These are phyloP conservation scores for Yamadazyma kitorensis DNA, from an alignment of 805 yeast genomes.

Conservation along the genomic window DNA sequence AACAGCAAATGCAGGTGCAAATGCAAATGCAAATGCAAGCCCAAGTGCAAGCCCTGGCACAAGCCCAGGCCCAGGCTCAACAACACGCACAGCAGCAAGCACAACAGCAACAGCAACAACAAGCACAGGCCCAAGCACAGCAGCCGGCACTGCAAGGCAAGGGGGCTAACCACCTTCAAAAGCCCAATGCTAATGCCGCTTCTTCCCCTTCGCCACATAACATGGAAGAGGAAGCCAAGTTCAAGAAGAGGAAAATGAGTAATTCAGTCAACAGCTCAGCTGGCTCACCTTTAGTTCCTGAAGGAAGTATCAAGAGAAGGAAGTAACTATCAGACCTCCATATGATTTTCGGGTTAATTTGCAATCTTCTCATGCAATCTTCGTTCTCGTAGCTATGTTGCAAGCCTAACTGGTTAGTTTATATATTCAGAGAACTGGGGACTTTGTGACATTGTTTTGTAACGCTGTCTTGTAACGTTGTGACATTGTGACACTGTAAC, in stretches of 20 bases:
- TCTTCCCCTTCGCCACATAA: slow-evolving; percentile 14
- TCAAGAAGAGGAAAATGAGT: slow-evolving; percentile 13
- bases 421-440: no score
- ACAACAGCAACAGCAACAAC: background rate
- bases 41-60: slow-evolving; percentile 8
- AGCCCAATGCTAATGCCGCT: background rate
- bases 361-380: no score
- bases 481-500: no score
- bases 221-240: slow-evolving; percentile 10
- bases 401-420: no score
- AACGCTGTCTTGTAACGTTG: no score
- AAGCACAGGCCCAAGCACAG: slow-evolving; percentile 2
- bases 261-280: slow-evolving; percentile 6
- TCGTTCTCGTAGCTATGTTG: no score
- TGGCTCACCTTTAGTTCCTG: slow-evolving; percentile 6
- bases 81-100: slow-evolving; percentile 3
- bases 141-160: background rate
- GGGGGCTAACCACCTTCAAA: background rate
- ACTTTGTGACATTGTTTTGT: no score
- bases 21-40: slow-evolving; percentile 5
- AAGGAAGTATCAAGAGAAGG: slow-evolving; percentile 5
- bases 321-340: slow-evolving; percentile 5
- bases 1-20: slow-evolving; percentile 8
- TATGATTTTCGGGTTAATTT: no score
- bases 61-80: slow-evolving; percentile 9